phyloP scores from a whole-genome alignment of 805 yeast genomes.

The Candida vartiovaarae region DNA sequence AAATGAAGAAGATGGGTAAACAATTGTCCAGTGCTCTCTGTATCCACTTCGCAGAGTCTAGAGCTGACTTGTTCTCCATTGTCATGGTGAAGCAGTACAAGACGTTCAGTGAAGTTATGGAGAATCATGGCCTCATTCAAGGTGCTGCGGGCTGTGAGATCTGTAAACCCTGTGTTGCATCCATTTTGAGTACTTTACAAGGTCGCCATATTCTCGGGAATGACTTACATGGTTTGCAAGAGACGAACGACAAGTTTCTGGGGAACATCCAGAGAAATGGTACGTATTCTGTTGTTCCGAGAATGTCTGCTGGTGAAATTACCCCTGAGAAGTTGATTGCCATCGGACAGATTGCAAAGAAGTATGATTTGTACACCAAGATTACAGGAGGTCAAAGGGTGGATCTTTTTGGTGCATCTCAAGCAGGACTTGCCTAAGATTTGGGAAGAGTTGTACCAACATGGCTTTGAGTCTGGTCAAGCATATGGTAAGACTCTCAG shows the following conservation, averaged over 20 bases:
- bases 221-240: conserved; percentile 30
- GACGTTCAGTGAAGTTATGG: conserved; percentile 26
- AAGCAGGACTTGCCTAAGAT: conserved; percentile 27
- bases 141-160: conserved; percentile 30
- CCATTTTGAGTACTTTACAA: conserved; percentile 29
- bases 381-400: conserved; percentile 32
- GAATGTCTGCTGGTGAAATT: conserved; percentile 33
- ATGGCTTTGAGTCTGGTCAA: conserved; percentile 32
- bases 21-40: conserved; percentile 27
- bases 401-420: conserved; percentile 29
- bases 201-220: conserved; percentile 26
- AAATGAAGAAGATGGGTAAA: conserved; percentile 29
- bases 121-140: conserved; percentile 21
- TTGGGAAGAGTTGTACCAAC: conserved; percentile 26
- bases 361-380: conserved; percentile 29
- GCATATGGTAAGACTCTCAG: conserved; percentile 32
- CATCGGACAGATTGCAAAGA: conserved; percentile 27
- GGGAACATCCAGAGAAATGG: conserved; percentile 34
- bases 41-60: conserved; percentile 28
- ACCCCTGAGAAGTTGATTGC: conserved; percentile 32
- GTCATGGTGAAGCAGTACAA: conserved; percentile 28
- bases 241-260: conserved; percentile 29
- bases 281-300: conserved; percentile 31
- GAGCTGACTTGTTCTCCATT: conserved; percentile 29
- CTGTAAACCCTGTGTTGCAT: conserved; percentile 31